Conservation (phyloP, 331 rosid genomes). For the Stylosanthes scabra region DNA sequence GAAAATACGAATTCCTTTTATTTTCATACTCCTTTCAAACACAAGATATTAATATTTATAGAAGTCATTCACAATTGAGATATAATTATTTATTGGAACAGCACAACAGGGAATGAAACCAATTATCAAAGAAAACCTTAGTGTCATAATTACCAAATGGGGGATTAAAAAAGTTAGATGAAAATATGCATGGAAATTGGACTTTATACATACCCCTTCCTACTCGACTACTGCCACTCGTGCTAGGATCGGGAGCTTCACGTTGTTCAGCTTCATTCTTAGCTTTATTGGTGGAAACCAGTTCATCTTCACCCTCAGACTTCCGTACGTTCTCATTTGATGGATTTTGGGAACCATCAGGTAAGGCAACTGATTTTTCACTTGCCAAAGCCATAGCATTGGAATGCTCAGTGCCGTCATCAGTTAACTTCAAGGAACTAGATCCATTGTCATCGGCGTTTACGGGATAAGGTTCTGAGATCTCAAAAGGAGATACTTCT, state of each 20-base stretch:
- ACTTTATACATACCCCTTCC: slow-evolving; percentile 66
- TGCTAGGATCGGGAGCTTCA: slow-evolving; percentile 55
- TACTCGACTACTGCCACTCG: slow-evolving; percentile 55
- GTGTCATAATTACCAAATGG: slow-evolving; percentile 11
- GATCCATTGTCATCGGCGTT: slow-evolving; percentile 43
- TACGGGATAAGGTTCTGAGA: slow-evolving; percentile 47
- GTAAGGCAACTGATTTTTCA: slow-evolving; percentile 52
- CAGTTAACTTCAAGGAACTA: slow-evolving; percentile 47
- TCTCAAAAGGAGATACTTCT: slow-evolving; percentile 51
- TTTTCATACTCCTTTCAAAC: slow-evolving; percentile 22
- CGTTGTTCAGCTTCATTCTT: slow-evolving; percentile 59
- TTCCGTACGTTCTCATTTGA: slow-evolving; percentile 46
- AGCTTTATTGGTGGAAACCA: slow-evolving; percentile 56
- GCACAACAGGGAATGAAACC: slow-evolving; percentile 5
- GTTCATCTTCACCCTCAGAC: slow-evolving; percentile 54
- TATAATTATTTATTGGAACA: slow-evolving; percentile 20
- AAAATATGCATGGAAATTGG: neutral
- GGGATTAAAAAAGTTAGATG: slow-evolving; percentile 21
- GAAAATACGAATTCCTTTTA: slow-evolving; percentile 32
- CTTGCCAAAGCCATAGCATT: slow-evolving; percentile 40
- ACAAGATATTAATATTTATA: slow-evolving; percentile 1
- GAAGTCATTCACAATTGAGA: slow-evolving; percentile 7
- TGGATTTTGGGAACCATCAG: slow-evolving; percentile 45
- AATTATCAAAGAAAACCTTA: slow-evolving; percentile 20
- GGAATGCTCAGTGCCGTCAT: slow-evolving; percentile 50